Evolutionary conservation across 495 filamentous ascomycete genomes (phyloP).

Genomic region (Beverwykella pulmonaria): DNA sequence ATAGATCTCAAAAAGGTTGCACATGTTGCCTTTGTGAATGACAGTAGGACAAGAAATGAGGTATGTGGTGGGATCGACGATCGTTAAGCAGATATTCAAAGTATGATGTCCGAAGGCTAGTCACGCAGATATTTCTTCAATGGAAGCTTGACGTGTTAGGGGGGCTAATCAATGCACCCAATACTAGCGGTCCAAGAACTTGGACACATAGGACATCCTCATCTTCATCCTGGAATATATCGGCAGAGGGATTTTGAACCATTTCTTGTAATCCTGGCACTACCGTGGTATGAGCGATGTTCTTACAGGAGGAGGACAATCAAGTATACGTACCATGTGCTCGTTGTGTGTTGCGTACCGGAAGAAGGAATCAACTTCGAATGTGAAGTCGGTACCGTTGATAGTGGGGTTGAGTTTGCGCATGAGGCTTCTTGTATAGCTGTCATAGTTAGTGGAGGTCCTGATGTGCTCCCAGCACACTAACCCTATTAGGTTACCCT

Average conservation of each 20-base stretch:
- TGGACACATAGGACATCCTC: conserved; percentile 5
- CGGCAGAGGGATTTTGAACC: neutral
- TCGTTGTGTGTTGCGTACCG: conserved; percentile 12
- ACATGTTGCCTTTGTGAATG: too few relatives aligned
- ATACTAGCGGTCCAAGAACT: conserved; percentile 18
- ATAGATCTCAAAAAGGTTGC: too few relatives aligned
- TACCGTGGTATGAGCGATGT: neutral
- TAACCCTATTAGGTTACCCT: conserved; percentile 10
- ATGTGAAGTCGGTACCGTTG: neutral
- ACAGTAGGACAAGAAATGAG: too few relatives aligned
- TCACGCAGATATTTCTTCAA: too few relatives aligned
- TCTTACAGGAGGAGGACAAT: neutral
- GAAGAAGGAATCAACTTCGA: conserved; percentile 14
- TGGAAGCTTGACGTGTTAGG: too few relatives aligned
- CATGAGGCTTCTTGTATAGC: conserved; percentile 17
- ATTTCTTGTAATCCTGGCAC: conserved; percentile 10
- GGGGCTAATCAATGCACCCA: conserved; percentile 5
- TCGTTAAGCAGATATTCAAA: too few relatives aligned
- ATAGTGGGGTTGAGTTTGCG: conserved; percentile 13
- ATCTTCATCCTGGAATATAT: conserved; percentile 8
- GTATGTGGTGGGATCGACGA: too few relatives aligned
- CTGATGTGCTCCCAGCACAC: neutral
- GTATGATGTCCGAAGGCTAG: neutral
- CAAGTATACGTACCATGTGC: conserved; percentile 17
- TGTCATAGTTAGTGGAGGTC: neutral